Evolutionary conservation across 805 yeast genomes (phyloP).

Genomic region (Candida yuanshanica): DNA sequence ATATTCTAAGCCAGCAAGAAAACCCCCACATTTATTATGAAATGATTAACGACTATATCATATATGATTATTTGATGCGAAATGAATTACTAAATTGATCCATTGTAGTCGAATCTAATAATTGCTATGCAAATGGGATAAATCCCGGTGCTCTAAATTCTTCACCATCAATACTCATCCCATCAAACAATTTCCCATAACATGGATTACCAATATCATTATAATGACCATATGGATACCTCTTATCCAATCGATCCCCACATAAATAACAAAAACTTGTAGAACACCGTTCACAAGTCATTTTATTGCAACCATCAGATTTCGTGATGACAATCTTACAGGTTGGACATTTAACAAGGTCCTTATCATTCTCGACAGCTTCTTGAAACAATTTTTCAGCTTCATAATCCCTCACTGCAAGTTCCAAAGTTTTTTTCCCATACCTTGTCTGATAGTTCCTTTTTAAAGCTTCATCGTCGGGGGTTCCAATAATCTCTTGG

Average conservation of each 20-base stretch:
- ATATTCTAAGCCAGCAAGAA: slow-evolving; percentile 34
- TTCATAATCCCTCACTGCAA: slow-evolving; percentile 38
- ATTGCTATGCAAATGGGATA: no score
- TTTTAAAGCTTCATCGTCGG: slow-evolving; percentile 28
- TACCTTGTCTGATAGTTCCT: slow-evolving; percentile 33
- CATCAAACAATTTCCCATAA: neutral
- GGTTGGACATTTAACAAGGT: slow-evolving; percentile 45
- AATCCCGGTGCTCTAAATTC: no score
- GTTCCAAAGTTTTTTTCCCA: slow-evolving; percentile 38
- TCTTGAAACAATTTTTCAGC: slow-evolving; percentile 44
- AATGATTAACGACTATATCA: neutral
- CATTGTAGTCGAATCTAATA: no score
- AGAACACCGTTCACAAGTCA: slow-evolving; percentile 47
- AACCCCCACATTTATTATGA: slow-evolving; percentile 22
- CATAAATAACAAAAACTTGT: slow-evolving; percentile 51
- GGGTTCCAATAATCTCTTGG: slow-evolving; percentile 14
- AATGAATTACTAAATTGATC: no score
- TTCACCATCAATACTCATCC: neutral
- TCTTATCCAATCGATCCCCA: slow-evolving; percentile 33
- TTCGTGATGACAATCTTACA: slow-evolving; percentile 46
- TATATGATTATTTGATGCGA: no score
- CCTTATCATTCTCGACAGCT: slow-evolving; percentile 36
- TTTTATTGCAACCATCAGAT: slow-evolving; percentile 60
- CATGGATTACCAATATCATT: no score
- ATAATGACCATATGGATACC: slow-evolving; percentile 49